Base-by-base conservation (phyloP, 2,329 filamentous ascomycete genomes). In the Colletotrichum higginsianum region DNA sequence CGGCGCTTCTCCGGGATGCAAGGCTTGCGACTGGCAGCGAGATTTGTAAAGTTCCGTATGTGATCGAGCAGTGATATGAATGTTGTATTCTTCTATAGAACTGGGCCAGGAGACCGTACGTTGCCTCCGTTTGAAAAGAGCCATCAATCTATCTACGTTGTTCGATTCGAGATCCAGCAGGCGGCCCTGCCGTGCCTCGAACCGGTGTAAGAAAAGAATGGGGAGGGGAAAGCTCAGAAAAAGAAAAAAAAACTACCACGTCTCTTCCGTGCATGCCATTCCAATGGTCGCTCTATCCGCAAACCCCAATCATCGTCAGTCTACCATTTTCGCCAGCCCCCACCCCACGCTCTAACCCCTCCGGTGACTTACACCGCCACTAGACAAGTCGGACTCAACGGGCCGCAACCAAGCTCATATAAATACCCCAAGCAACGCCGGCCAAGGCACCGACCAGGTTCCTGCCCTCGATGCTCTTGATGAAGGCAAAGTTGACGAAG, bases 381-480 rank as follows among this genome's bases (percentile, higher is more conserved):
- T n/a, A 16, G 16, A 2, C 0, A 47, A 13, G 26, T 78, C 15
- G 6, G 1, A 40, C 75, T 73, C 56, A 74, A 61, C 72, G 61
- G 23, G 81, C 82, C 52, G 86, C 87, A 74, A 90, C 81, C 77
- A 95, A 82, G 78, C 92, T 94, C 82, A 95, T 84, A 79, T 93
- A 95, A 52, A 95, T 85, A 0, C 91, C 91, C 93, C 93, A 96
- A 16, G 85, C 87, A 30, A 96, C 86, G 6, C 93, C 93, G 21
- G 92, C 92, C 61, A 92, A 80, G 75, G 90, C 90, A n/a, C 91
- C 92, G 73, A 95, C 88, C 44, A 95, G 82, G 61, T 93, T 91
- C 47, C 93, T 86, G 63, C 87, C 87, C 77, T 94, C 88, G 4
- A 94, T 89, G n/a, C 91, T 93, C 74, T 93, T 87, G 71, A 94